Evolutionary conservation across 1,284 basidiomycete genomes (phyloP).

Genomic region (Chalciporus sp.): DNA sequence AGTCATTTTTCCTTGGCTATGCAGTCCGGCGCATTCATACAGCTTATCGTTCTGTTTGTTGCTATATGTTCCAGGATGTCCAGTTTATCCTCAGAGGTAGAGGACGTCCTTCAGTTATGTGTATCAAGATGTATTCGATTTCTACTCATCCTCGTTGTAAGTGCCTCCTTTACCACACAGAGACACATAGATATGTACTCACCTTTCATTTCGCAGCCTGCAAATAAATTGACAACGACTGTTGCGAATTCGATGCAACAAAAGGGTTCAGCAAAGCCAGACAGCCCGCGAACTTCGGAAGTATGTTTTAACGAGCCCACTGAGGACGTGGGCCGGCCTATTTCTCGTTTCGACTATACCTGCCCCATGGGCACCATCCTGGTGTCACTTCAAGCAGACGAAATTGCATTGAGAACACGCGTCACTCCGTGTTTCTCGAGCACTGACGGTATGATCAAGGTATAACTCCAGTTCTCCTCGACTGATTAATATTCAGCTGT

Average conservation of each 20-base stretch:
- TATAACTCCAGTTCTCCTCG: background rate
- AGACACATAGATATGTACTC: background rate
- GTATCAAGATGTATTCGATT: slow-evolving; percentile 32
- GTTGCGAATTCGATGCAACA: background rate
- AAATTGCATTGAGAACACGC: background rate
- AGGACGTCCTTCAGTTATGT: slow-evolving; percentile 38
- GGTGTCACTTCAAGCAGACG: background rate
- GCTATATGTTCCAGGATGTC: slow-evolving; percentile 63
- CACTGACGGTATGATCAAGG: slow-evolving; percentile 7
- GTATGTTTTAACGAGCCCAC: background rate
- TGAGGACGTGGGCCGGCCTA: slow-evolving; percentile 19
- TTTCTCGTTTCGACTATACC: slow-evolving; percentile 9
- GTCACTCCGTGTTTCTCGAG: background rate
- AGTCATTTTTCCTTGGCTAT: slow-evolving; percentile 66
- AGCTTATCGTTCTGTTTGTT: slow-evolving; percentile 59
- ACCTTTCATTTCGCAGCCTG: slow-evolving; percentile 18
- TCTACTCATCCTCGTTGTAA: slow-evolving; percentile 29
- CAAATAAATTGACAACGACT: background rate
- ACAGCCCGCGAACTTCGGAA: background rate
- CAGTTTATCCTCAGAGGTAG: slow-evolving; percentile 48
- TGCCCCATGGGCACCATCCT: background rate
- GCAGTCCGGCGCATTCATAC: slow-evolving; percentile 72
- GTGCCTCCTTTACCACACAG: background rate
- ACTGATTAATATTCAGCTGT: slow-evolving; percentile 15
- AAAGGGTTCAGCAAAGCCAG: background rate